Conservation (phyloP, 208 protist species). For the Leishmania mexicana region DNA sequence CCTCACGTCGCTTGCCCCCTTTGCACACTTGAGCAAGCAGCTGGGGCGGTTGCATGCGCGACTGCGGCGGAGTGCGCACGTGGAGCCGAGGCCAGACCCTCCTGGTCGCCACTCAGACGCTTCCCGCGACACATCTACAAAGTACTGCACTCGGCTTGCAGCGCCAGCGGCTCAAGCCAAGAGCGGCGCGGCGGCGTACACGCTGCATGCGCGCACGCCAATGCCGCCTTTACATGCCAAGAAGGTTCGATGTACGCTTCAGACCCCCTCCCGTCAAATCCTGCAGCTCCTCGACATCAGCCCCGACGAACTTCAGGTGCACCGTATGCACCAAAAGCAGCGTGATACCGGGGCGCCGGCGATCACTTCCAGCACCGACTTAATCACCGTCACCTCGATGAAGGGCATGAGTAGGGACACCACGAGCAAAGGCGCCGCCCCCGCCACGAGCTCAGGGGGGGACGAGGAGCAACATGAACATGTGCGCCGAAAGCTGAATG, state of each 20-base stretch:
- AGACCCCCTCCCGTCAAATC: background rate
- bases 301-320: background rate
- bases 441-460: background rate
- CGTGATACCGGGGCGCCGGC: background rate
- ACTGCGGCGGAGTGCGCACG: background rate
- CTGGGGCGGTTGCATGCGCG: background rate
- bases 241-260: slow-evolving; percentile 1
- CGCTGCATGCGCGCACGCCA: background rate
- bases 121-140: background rate
- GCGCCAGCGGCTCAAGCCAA: background rate
- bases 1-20: background rate
- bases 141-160: background rate
- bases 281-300: slow-evolving; percentile 22
- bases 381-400: background rate
- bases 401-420: background rate
- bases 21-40: background rate
- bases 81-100: background rate
- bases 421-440: background rate
- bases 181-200: slow-evolving; percentile 6
- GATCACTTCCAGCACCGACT: background rate
- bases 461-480: background rate
- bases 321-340: slow-evolving; percentile 10
- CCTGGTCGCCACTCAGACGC: background rate
- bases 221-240: slow-evolving; percentile 19
- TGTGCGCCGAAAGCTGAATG: background rate